phyloP scores from a whole-genome alignment of 805 yeast genomes.

The Metschnikowia corniflorae region DNA sequence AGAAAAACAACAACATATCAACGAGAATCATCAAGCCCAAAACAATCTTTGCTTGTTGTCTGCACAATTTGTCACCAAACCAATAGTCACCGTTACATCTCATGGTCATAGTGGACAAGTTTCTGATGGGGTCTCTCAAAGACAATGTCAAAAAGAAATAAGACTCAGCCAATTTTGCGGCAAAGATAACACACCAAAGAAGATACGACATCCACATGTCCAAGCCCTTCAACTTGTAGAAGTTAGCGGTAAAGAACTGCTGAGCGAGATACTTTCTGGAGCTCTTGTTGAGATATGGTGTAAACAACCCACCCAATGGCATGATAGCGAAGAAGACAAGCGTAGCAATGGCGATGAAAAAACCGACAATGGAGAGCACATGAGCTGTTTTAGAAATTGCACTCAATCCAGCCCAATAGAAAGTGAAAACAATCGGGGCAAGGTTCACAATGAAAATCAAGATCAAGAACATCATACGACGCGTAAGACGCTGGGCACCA shows the following conservation, averaged over 20 bases:
- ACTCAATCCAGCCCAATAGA: conserved; percentile 71
- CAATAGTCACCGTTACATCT: conserved; percentile 95
- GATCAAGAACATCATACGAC: conserved; percentile 76
- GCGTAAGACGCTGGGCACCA: conserved; percentile 94
- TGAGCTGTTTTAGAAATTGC: conserved; percentile 68
- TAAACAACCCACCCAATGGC: conserved; percentile 97
- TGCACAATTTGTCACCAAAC: conserved; percentile 75
- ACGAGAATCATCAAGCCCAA: conserved; percentile 91
- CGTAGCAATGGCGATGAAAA: conserved; percentile 84
- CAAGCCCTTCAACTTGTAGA: conserved; percentile 72
- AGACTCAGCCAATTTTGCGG: conserved; percentile 80
- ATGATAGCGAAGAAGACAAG: conserved; percentile 82
- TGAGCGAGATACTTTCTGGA: conserved; percentile 89
- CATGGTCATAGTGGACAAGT: conserved; percentile 77
- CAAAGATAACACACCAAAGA: conserved; percentile 85
- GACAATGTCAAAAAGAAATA: conserved; percentile 75
- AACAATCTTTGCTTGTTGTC: conserved; percentile 82
- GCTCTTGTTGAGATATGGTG: conserved; percentile 82
- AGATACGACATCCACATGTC: conserved; percentile 96
- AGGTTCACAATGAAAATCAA: conserved; percentile 66
- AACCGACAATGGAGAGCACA: conserved; percentile 79
- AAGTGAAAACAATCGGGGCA: conserved; percentile 83
- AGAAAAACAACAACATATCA: conserved; percentile 91
- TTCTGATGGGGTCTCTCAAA: conserved; percentile 87
- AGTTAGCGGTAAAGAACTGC: conserved; percentile 93